A percentile compares a stretch with the other conserved stretches of the same genome.
Conservation (phyloP, 2,329 filamentous ascomycete species). For the Colletotrichum shisoi region DNA sequence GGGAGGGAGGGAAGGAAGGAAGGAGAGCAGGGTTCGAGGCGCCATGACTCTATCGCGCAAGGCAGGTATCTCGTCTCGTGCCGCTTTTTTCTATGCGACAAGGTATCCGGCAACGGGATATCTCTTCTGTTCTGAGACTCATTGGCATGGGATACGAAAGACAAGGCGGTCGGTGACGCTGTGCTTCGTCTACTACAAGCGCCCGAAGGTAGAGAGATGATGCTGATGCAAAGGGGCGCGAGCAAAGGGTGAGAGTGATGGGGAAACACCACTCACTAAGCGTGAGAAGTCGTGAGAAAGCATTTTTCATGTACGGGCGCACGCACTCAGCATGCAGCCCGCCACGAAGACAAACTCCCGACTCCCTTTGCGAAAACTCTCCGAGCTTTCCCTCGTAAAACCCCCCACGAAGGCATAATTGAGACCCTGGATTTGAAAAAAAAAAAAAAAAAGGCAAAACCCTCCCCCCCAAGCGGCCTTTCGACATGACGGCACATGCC, state of each 20-base stretch:
- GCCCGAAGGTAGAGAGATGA: neutral
- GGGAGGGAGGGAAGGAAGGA: neutral
- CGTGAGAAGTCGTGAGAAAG: neutral
- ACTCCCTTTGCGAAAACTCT: neutral
- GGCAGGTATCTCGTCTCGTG: neutral
- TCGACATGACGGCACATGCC: neutral
- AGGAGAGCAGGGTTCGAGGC: neutral
- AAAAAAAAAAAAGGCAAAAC: constrained; percentile 2
- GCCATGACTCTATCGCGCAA: neutral
- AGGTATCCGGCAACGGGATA: neutral
- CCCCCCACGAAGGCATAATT: neutral
- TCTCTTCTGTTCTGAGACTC: neutral
- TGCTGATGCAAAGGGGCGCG: neutral
- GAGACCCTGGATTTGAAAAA: constrained; percentile 3
- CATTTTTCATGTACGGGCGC: too few species aligned
- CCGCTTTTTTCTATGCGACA: neutral
- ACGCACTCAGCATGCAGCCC: neutral
- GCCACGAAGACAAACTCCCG: neutral
- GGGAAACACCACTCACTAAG: neutral
- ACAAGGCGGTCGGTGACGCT: neutral
- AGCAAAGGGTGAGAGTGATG: neutral
- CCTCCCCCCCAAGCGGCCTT: neutral
- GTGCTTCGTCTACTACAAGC: neutral
- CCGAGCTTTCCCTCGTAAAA: neutral
- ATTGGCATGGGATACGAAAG: neutral